These are phyloP conservation scores for Clarireedia homoeocarpa DNA, from an alignment of 2,329 filamentous ascomycete genomes.

Conservation along the genomic window DNA sequence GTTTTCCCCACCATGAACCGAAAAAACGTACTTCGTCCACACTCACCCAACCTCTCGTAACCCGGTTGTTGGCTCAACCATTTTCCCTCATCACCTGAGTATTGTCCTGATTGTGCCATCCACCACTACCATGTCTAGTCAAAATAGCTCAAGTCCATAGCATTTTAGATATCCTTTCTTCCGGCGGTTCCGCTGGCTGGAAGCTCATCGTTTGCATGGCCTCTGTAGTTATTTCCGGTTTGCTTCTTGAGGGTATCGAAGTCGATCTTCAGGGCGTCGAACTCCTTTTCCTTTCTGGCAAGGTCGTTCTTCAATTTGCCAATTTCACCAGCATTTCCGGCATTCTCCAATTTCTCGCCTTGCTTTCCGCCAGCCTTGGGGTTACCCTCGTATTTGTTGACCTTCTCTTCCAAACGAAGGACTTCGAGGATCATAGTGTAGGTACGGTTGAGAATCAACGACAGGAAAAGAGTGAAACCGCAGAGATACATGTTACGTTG, in stretches of 20 bases:
- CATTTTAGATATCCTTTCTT: not conserved
- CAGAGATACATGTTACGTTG: slow-evolving; percentile 99
- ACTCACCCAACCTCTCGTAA: not conserved
- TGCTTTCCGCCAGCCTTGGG: slow-evolving; percentile 54
- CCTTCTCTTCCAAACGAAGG: slow-evolving; percentile 75
- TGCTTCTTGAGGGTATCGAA: slow-evolving; percentile 2
- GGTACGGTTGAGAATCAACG: slow-evolving; percentile 96
- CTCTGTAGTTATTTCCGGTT: not conserved
- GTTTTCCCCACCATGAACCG: not conserved
- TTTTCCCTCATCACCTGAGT: too few relatives aligned
- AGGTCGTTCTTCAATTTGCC: slow-evolving; percentile 58
- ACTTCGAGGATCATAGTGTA: slow-evolving; percentile 64
- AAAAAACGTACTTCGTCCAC: not conserved
- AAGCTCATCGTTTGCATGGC: not conserved
- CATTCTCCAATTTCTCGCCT: slow-evolving; percentile 61
- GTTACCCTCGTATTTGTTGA: slow-evolving; percentile 73
- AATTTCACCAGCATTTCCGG: slow-evolving; percentile 71
- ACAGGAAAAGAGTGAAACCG: slow-evolving; percentile 98
- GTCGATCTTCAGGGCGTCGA: slow-evolving; percentile 70
- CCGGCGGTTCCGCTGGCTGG: not conserved
- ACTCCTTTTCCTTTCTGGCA: slow-evolving; percentile 69
- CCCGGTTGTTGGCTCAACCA: not conserved
- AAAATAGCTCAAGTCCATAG: not conserved
- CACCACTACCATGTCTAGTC: too few relatives aligned
- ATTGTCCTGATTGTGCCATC: too few relatives aligned